Base-by-base conservation (phyloP, 2,329 filamentous ascomycete species). In the Parasarocladium wereldwijsianum region DNA sequence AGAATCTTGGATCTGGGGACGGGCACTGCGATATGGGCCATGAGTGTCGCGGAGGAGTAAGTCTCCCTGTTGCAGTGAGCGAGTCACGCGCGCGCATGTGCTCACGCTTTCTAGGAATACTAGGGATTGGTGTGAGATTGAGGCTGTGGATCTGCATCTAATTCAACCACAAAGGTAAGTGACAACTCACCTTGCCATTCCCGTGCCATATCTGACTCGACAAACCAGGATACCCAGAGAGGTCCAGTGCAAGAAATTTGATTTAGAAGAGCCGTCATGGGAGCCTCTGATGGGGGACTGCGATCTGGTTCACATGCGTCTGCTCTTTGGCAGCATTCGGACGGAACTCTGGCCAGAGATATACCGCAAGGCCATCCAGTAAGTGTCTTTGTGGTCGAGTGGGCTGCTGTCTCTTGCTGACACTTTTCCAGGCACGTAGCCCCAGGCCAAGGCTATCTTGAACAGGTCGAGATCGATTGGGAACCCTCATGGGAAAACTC, bases 401-500 rank as follows among this genome's bases (percentile, higher is more conserved):
- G 19, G n/a, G 19, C 8, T n/a, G 15, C 14, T 8, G 12, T 13
- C 9, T 20, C 15, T 16, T 20, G 14, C 30, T 36, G 12, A 39
- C 17, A 15, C 8, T n/a, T 17, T 14, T 11, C 12, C 38, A 84
- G 78, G 31, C 81, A 92, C 46, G 63, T 94, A 16, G 74, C 73
- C 41, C 83, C 84, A 2, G 76, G 76, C 2, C 65, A 60, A 23
- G 87, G 86, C 32, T 69, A 66, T 46, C 65, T 94, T 32, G 86
- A 96, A 52, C 84, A 93, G 41, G 70, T 93, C 27, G 87, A 96
- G 49, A 78, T 96, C 32, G 84, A 96, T 51, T 81, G 81, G 52
- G 61, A 68, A 27, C 83, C 84, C 12, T 71, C 71, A 30, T 79
- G 73, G 44, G 76, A 84, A 38, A 72, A 31, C 10, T 24, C 81